Evolutionary conservation across 345 rosid genomes (phyloP).

Genomic region (Eucalyptus curtisii): DNA sequence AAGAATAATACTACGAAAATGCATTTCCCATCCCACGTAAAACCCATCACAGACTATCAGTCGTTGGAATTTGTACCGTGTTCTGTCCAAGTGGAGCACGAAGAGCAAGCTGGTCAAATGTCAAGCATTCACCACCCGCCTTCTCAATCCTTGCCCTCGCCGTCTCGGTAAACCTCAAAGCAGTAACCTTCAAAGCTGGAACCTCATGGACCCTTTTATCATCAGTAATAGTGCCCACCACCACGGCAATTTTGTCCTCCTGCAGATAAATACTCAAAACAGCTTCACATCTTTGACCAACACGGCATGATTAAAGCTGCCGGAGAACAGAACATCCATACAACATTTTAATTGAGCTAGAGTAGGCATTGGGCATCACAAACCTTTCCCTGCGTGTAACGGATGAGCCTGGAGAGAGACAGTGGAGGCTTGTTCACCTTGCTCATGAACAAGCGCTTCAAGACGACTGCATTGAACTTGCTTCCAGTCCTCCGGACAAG

Average conservation of each 20-base stretch:
- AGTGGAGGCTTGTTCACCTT: constrained; percentile 55
- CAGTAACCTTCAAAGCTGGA: constrained; percentile 70
- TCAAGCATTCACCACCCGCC: constrained; percentile 94
- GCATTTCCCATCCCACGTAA: not conserved
- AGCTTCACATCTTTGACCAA: not conserved
- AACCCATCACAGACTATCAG: not conserved
- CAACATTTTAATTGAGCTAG: not conserved
- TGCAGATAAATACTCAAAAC: not conserved
- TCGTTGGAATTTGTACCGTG: constrained; percentile 31
- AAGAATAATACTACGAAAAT: not conserved
- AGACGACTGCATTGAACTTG: constrained; percentile 59
- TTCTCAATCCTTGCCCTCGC: constrained; percentile 92
- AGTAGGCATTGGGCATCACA: not conserved
- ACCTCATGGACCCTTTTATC: constrained; percentile 76
- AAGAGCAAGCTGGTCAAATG: constrained; percentile 89
- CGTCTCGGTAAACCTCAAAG: constrained; percentile 79
- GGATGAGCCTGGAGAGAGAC: constrained; percentile 48
- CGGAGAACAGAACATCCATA: not conserved
- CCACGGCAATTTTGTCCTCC: constrained; percentile 74
- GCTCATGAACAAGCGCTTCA: constrained; percentile 78
- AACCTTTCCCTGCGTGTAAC: constrained; percentile 52
- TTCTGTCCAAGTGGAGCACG: constrained; percentile 92
- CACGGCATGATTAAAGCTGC: not conserved
- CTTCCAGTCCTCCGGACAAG: constrained; percentile 68
- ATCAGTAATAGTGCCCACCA: constrained; percentile 79